Base-by-base conservation (phyloP, 2,329 filamentous ascomycete genomes). In the Delphinella strobiligena region DNA sequence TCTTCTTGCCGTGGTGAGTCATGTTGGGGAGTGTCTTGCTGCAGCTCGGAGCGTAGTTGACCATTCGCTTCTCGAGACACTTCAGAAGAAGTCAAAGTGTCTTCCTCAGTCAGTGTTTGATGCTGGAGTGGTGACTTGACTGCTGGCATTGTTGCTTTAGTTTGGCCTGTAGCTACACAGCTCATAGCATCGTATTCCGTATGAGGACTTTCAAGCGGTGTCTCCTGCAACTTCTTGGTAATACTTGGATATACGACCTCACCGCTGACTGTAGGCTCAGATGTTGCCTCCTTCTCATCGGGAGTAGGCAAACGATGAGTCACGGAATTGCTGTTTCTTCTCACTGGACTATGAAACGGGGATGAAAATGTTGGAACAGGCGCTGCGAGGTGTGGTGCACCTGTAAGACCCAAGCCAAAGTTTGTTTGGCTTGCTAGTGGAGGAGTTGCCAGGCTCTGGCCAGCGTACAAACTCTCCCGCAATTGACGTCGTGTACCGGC, bases 401-500 rank as follows among this genome's bases (percentile, higher is more conserved):
- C 37, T n/a, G 31, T 41, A 24, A 33, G 15, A 19, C 17, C 32
- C 7, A 27, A 12, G 12, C 22, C 22, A 27, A 27, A 27, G 12
- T 27, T 27, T 12, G 22, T 7, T 12, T 27, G 22, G 14, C 12
- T 27, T 19, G 4, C 14, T 5, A 18, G n/a, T 32, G 5, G 40
- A 27, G 36, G 19, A 15, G 35, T 31, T 16, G 58, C 58, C 35
- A 64, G 49, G 34, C 59, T 57, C 40, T 62, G 55, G 18, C 61
- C 61, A 22, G 61, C 51, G 29, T 56, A 53, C 22, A 63, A 48
- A 22, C 58, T 56, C 36, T 59, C 55, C 31, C 56, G 60, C 10
- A 63, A 47, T 32, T 63, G 56, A 41, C 52, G 53, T 40, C 56
- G 53, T 5, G 60, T 60, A 4, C 57, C 54, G 37, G 59, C 54